Conservation (phyloP, 2,329 filamentous ascomycete genomes). For the Tolypocladium tropicale region DNA sequence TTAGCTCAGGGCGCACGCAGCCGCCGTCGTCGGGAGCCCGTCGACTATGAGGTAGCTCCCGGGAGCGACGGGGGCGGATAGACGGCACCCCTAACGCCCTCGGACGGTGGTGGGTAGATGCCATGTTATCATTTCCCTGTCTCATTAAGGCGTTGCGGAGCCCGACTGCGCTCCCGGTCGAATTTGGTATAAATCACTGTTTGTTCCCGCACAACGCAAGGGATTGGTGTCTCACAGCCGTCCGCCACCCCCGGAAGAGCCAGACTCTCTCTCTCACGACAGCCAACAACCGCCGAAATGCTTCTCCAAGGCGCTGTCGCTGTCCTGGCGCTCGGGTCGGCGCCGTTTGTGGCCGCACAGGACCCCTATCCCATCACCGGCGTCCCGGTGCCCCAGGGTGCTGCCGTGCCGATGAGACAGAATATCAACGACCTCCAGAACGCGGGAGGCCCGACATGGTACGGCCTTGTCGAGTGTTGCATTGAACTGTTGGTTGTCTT, state of each 20-base stretch:
- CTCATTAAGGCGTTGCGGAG: background rate
- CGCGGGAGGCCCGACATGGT: background rate
- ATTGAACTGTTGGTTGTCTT: background rate
- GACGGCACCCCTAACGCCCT: background rate
- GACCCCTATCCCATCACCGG: conserved; percentile 3
- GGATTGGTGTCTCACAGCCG: background rate
- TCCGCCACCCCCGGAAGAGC: background rate
- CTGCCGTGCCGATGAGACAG: background rate
- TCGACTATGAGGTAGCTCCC: background rate
- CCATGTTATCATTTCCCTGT: background rate
- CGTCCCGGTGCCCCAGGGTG: background rate
- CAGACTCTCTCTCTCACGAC: background rate
- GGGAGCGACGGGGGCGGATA: background rate
- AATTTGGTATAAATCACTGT: background rate
- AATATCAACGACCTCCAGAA: conserved; percentile 1
- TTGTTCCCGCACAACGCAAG: background rate
- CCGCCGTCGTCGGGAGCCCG: background rate
- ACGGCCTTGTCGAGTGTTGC: background rate
- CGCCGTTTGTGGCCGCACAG: background rate
- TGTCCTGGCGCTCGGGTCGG: background rate
- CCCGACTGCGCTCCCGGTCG: background rate
- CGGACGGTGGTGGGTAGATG: background rate
- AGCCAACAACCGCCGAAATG: background rate
- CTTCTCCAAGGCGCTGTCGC: conserved; percentile 5
- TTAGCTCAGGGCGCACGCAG: background rate